Base-by-base conservation (phyloP, 202 grass and related monocot genomes). In the Schoenoplectus triqueter region DNA sequence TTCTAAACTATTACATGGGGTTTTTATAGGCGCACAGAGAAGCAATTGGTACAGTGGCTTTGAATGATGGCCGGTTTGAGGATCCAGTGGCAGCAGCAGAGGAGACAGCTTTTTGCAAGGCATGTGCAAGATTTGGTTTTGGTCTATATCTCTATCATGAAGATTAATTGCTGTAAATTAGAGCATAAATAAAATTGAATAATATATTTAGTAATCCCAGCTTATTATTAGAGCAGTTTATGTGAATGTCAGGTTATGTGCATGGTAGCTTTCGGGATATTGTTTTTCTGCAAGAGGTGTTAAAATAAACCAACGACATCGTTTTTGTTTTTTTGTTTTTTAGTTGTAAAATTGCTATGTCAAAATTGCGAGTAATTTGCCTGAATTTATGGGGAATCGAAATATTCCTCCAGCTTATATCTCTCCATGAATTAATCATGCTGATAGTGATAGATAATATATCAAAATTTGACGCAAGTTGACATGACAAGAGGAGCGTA, bases 101-200 rank as follows among this genome's bases (percentile, higher is more conserved):
- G 82, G 89, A 94, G 78, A 63, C 80, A 0, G 92, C 92, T 0
- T 94, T 94, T 79, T 91, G 89, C 83, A 94, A 94, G 71, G 92
- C 89, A 14, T 94, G 89, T 83, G 89, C 92, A 18, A 88, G 92
- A 21, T 94, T 91, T 42, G 92, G 87, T 9, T 94, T 94, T 3
- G 92, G 92, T 19, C 68, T 89, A 45, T 89, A 91, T 42, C 92
- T 94, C 61, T 91, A 91, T 82, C 89, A 91, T 57, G 89, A 91
- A 77, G 92, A 94, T 14, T 80, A 86, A 71, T 68, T n/a, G 2
- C 81, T 63, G 44, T 92, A 90, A 74, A 39, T 44, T 42, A 51
- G 57, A 80, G 1, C 42, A 13, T 69, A 56, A 47, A 83, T 70
- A 56, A 83, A 83, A 22, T 83, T 66, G 65, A 83, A 83, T 70